Percentiles rank a stretch among this genome's conserved stretches.
Evolutionary conservation across 495 filamentous ascomycete species (phyloP).

Genomic region (Penicillium coffeae): DNA sequence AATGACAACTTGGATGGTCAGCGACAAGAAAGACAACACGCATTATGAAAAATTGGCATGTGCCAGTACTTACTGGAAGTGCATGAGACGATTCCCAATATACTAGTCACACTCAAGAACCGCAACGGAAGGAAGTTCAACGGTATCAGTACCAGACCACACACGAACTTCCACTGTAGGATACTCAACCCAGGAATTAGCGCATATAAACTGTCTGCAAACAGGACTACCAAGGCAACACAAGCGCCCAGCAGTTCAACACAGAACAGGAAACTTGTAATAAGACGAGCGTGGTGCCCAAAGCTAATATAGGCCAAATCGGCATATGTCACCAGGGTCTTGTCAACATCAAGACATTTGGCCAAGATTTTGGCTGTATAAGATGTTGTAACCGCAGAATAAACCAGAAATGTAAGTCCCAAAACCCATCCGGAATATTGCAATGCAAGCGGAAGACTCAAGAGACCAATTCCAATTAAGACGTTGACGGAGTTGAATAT

Average conservation of each 20-base stretch:
- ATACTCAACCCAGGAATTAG: constrained; percentile 71
- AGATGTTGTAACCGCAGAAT: constrained; percentile 68
- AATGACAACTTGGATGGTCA: constrained; percentile 56
- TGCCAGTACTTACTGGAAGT: constrained; percentile 70
- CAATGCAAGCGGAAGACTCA: constrained; percentile 85
- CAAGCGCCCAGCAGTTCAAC: constrained; percentile 84
- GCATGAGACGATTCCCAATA: constrained; percentile 84
- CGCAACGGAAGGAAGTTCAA: constrained; percentile 82
- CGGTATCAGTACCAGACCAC: constrained; percentile 75
- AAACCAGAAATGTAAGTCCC: constrained; percentile 69
- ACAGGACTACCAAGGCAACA: constrained; percentile 88
- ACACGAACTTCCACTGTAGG: constrained; percentile 81
- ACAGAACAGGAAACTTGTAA: constrained; percentile 80
- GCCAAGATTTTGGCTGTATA: constrained; percentile 87
- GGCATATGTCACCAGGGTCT: constrained; percentile 78
- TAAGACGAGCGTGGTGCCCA: constrained; percentile 73
- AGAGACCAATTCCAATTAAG: constrained; percentile 82
- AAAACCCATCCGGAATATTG: constrained; percentile 90
- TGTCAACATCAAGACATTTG: constrained; percentile 85
- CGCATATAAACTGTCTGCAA: constrained; percentile 82
- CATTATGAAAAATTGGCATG: neutral
- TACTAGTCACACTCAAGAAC: constrained; percentile 82
- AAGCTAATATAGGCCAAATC: constrained; percentile 92
- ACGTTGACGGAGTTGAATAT: constrained; percentile 97
- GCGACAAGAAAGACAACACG: neutral